phyloP scores from a whole-genome alignment of 2,329 filamentous ascomycete species.

The Ophiocordyceps camponoti-saundersi region DNA sequence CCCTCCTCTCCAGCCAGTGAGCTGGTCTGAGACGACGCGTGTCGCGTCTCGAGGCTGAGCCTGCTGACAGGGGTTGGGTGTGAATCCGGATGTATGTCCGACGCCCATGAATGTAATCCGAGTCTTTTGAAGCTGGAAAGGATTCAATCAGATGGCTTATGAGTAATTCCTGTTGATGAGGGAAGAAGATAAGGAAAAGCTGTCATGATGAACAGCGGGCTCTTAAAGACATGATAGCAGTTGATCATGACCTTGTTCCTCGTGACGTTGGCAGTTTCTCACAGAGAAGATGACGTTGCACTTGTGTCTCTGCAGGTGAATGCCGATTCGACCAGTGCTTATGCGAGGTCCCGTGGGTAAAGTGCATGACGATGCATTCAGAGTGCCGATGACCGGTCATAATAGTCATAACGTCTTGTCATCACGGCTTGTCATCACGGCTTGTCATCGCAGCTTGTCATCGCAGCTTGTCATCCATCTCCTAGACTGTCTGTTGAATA shows the following conservation, averaged over 20 bases:
- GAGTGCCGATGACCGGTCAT: not conserved
- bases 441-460: no score
- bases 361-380: no score
- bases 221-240: not conserved
- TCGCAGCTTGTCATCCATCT: no score
- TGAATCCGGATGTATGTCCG: not conserved
- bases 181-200: no score
- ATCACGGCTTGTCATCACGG: no score
- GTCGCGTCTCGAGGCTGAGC: not conserved
- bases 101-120: no score
- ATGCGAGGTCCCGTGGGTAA: not conserved
- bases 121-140: no score
- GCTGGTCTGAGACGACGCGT: not conserved
- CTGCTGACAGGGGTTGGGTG: not conserved
- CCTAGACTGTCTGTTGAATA: no score
- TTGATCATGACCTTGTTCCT: not conserved
- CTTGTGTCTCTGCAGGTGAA: not conserved
- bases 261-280: not conserved
- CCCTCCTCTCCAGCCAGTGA: not conserved
- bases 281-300: no score
- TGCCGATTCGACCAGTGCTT: not conserved
- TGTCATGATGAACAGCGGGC: no score
- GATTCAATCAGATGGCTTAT: not conserved
- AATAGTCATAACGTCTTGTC: not conserved
- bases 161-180: no score